Conservation (phyloP, 148 eudicot genomes). For the Rhododendron griersonianum region DNA sequence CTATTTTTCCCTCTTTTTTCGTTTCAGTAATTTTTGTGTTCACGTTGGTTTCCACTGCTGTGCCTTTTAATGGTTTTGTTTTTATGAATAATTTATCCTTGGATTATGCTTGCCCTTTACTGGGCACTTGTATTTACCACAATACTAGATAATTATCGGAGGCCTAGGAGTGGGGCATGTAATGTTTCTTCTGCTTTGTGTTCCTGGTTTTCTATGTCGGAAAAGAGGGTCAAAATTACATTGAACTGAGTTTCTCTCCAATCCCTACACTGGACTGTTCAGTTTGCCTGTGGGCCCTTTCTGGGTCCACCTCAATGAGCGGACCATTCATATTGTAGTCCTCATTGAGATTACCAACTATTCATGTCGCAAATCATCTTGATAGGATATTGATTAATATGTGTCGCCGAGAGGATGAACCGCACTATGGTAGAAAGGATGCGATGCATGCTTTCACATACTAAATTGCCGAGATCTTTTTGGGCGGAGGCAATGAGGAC, state of each 20-base stretch:
- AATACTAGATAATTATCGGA: background rate
- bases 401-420: too few relatives aligned
- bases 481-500: too few relatives aligned
- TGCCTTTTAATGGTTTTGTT: background rate
- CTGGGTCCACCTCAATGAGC: background rate
- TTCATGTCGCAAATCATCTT: background rate
- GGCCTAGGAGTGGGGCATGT: background rate
- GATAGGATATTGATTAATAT: background rate
- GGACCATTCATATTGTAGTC: background rate
- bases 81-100: background rate
- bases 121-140: background rate
- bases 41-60: background rate
- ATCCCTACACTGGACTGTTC: background rate
- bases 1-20: background rate
- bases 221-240: background rate
- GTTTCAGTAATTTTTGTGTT: background rate
- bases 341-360: background rate
- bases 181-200: background rate
- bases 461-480: too few relatives aligned
- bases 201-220: background rate
- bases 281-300: background rate
- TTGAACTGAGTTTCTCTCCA: background rate
- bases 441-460: too few relatives aligned
- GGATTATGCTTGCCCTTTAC: background rate
- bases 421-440: too few relatives aligned